Percentiles rank a stretch among this genome's conserved stretches.
Evolutionary conservation across 2,329 filamentous ascomycete species (phyloP).

Genomic region (Chrysosporium queenslandicum): DNA sequence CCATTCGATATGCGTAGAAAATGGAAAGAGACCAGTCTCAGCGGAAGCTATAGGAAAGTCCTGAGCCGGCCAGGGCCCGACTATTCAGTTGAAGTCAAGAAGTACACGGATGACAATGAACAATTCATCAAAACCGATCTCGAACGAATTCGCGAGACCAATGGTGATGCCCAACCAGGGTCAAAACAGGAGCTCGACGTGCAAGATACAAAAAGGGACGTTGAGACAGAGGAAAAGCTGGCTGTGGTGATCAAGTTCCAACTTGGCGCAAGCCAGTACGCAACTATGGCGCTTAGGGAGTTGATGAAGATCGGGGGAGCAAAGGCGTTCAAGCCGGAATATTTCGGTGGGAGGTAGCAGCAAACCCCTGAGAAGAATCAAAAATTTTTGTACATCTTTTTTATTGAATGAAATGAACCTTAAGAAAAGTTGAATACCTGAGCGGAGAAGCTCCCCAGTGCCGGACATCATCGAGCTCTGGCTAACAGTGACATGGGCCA

Average conservation of each 20-base stretch:
- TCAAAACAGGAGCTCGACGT: conserved; percentile 12
- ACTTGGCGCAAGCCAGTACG: conserved; percentile 69
- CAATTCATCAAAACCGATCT: conserved; percentile 86
- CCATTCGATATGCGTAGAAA: conserved; percentile 77
- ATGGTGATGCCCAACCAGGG: conserved; percentile 20
- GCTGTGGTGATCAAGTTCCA: conserved; percentile 65
- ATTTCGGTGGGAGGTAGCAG: conserved; percentile 3
- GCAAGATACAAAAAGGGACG: conserved; percentile 12
- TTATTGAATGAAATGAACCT: no score
- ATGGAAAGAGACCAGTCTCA: conserved; percentile 79
- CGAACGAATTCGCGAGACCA: conserved; percentile 50
- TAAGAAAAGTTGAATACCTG: no score
- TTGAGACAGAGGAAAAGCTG: conserved; percentile 41
- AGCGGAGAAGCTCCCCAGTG: no score
- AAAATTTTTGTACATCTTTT: not conserved
- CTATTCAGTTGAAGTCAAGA: conserved; percentile 58
- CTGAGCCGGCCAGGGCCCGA: conserved; percentile 58
- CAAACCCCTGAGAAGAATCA: not conserved
- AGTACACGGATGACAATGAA: conserved; percentile 57
- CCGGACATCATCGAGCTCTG: no score
- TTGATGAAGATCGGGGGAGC: conserved; percentile 59
- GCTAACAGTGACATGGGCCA: no score
- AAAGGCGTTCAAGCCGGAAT: conserved; percentile 54
- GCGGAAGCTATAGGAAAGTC: conserved; percentile 78
- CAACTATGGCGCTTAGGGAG: conserved; percentile 72